phyloP scores from a whole-genome alignment of 2,329 filamentous ascomycete genomes.

The Penicillium palitans region DNA sequence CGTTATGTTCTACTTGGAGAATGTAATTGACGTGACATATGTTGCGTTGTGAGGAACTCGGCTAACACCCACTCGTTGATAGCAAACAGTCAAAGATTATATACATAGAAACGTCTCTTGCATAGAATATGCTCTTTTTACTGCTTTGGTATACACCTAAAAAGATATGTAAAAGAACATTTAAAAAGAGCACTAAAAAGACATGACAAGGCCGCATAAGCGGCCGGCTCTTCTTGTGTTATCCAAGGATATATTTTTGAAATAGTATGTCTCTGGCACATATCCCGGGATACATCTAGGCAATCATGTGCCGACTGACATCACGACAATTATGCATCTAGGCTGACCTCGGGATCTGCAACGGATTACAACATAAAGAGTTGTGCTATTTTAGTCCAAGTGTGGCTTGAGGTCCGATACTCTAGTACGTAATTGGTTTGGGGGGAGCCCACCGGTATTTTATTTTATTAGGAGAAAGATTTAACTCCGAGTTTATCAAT shows the following conservation, averaged over 20 bases:
- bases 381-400: neutral
- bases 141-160: too few species aligned
- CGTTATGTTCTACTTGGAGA: too few species aligned
- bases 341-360: neutral
- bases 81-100: too few species aligned
- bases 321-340: neutral
- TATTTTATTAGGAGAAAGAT: neutral
- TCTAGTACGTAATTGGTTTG: neutral
- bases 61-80: neutral
- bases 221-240: too few species aligned
- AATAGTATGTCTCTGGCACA: neutral
- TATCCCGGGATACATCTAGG: neutral
- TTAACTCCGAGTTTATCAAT: neutral
- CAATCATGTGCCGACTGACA: neutral
- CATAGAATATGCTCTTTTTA: too few species aligned
- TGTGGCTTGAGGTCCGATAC: neutral
- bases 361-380: neutral
- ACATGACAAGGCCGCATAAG: too few species aligned
- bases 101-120: too few species aligned
- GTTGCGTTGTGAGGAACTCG: neutral
- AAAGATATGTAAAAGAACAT: too few species aligned
- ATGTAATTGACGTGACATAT: neutral
- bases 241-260: too few species aligned
- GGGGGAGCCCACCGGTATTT: neutral
- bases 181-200: too few species aligned